A percentile compares a stretch with the other conserved stretches of the same genome.
Conservation (phyloP, 2,329 filamentous ascomycete genomes). For the Microascus cirrosus region DNA sequence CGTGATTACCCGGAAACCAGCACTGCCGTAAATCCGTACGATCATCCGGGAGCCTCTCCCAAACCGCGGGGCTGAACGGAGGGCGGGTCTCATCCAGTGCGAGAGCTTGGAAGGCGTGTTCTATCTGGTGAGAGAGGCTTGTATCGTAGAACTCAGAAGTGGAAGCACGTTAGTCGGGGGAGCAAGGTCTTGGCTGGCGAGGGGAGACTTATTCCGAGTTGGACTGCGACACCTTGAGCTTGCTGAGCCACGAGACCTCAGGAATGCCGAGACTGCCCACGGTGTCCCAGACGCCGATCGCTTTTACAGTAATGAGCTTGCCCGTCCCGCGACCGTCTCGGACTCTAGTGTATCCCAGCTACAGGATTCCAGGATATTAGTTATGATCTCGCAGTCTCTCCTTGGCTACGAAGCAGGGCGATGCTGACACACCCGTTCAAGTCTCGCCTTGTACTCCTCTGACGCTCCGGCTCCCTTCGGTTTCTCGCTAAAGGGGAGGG, state of each 20-base stretch:
- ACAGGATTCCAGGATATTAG: neutral
- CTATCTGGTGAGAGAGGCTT: constrained; percentile 36
- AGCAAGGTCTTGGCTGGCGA: neutral
- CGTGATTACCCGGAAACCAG: constrained; percentile 64
- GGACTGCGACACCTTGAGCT: constrained; percentile 30
- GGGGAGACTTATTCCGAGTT: constrained; percentile 33
- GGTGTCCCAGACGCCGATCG: constrained; percentile 35
- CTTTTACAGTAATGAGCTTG: constrained; percentile 14
- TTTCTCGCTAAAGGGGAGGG: constrained; percentile 34
- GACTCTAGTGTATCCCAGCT: constrained; percentile 3
- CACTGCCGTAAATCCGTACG: constrained; percentile 36
- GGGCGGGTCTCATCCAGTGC: constrained; percentile 45
- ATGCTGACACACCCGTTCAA: constrained; percentile 25
- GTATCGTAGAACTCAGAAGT: constrained; percentile 44
- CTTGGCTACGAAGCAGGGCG: neutral
- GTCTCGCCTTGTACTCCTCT: constrained; percentile 27
- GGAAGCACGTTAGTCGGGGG: constrained; percentile 17
- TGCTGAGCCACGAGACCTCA: constrained; percentile 30
- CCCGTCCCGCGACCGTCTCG: neutral
- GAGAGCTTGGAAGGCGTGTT: constrained; percentile 48
- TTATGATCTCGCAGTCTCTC: neutral
- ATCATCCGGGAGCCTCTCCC: constrained; percentile 31
- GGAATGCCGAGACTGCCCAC: constrained; percentile 32
- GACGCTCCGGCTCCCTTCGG: constrained; percentile 31
- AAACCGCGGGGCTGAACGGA: constrained; percentile 44